These are phyloP conservation scores for Neolecta irregularis DNA, from an alignment of 1,139 yeast genomes.

Conservation along the genomic window DNA sequence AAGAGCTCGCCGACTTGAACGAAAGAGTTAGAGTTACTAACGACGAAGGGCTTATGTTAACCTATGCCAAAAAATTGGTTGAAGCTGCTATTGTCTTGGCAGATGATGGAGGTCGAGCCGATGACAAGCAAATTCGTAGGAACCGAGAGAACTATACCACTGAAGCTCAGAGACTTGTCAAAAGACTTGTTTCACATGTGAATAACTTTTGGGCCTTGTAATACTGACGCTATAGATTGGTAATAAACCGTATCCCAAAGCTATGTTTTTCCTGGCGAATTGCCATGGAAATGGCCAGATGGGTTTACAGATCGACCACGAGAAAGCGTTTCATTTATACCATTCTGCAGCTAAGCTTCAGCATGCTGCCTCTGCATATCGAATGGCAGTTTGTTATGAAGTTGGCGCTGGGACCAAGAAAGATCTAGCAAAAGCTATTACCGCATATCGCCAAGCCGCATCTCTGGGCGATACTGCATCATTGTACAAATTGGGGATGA, in stretches of 20 bases:
- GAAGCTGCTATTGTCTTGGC: conserved; percentile 30
- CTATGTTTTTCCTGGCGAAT: conserved; percentile 44
- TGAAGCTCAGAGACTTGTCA: conserved; percentile 43
- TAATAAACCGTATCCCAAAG: conserved; percentile 24
- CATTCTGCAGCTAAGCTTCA: conserved; percentile 40
- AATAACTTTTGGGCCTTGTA: not conserved
- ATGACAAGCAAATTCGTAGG: conserved; percentile 32
- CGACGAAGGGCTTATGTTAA: too few relatives aligned
- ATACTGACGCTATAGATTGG: conserved; percentile 3
- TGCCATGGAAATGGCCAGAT: conserved; percentile 42
- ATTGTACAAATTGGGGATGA: conserved; percentile 53
- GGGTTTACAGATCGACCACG: conserved; percentile 40
- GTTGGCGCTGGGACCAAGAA: conserved; percentile 43
- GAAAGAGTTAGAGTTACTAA: too few relatives aligned
- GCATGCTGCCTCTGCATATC: conserved; percentile 44
- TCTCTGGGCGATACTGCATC: conserved; percentile 39
- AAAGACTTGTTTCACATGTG: conserved; percentile 30
- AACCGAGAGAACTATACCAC: conserved; percentile 40
- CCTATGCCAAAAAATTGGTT: conserved; percentile 37
- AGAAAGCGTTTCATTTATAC: conserved; percentile 44
- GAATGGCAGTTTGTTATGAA: conserved; percentile 55
- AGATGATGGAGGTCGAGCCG: conserved; percentile 25
- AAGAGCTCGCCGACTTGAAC: too few relatives aligned
- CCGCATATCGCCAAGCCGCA: conserved; percentile 44
- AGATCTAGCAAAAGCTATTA: conserved; percentile 33